A percentile compares a stretch with the other conserved stretches of the same genome.
Conservation (phyloP, 192 early-diverging fungal genomes). For the Geranomyces michiganensis region DNA sequence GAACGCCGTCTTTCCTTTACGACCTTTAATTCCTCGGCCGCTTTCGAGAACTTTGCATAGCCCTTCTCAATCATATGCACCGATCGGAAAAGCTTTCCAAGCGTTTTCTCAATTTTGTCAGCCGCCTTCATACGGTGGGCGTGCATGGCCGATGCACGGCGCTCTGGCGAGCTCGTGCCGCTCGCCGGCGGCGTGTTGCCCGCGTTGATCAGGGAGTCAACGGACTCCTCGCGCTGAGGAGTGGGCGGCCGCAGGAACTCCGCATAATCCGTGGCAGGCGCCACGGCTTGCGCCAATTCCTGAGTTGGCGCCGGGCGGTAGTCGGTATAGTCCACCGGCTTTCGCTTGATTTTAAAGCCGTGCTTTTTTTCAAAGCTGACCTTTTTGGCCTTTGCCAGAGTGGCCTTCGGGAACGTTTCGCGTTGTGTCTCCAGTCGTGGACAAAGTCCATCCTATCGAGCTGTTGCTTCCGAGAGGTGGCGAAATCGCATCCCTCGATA, state of each 20-base stretch:
- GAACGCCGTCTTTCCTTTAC: too few relatives aligned
- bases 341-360: background rate
- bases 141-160: too few relatives aligned
- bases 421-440: too few relatives aligned
- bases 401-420: too few relatives aligned
- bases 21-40: slow-evolving; percentile 2
- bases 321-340: background rate
- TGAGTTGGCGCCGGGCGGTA: background rate
- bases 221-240: background rate
- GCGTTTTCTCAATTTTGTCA: slow-evolving; percentile 15
- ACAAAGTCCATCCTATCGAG: too few relatives aligned
- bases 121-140: slow-evolving; percentile 8
- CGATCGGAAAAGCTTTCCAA: slow-evolving; percentile 14
- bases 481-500: too few relatives aligned
- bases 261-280: background rate
- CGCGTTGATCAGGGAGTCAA: background rate
- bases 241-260: background rate
- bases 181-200: too few relatives aligned
- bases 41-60: background rate
- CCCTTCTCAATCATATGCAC: slow-evolving; percentile 20
- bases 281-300: background rate
- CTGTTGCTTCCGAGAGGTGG: too few relatives aligned
- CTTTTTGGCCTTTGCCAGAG: too few relatives aligned
- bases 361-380: background rate
- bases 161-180: background rate